Percentiles rank a stretch among this genome's conserved stretches.
phyloP scores from a whole-genome alignment of 2,329 filamentous ascomycete genomes.

The Penicillium fuscoglaucum region DNA sequence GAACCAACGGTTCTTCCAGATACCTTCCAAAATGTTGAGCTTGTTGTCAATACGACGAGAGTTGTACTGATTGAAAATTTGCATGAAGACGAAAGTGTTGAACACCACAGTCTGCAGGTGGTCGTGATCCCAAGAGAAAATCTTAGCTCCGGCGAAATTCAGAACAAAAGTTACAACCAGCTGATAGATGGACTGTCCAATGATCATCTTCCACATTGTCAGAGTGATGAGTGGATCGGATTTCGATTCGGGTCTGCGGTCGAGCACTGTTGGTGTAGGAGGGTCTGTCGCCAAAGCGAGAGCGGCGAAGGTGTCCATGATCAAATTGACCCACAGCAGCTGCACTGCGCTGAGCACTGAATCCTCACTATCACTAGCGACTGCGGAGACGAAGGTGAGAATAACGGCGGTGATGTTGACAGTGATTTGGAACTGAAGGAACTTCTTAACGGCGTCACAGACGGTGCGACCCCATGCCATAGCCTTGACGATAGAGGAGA shows the following conservation, averaged over 20 bases:
- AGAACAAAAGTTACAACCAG: conserved; percentile 44
- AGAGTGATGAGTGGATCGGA: conserved; percentile 47
- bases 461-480: conserved; percentile 78
- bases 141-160: conserved; percentile 48
- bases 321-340: conserved; percentile 68
- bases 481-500: conserved; percentile 81
- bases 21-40: conserved; percentile 48
- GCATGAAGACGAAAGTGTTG: conserved; percentile 51
- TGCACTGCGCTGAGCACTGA: conserved; percentile 67
- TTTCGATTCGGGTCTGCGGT: conserved; percentile 53
- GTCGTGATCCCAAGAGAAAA: conserved; percentile 34
- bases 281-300: conserved; percentile 66
- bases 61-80: conserved; percentile 54
- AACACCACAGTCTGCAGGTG: conserved; percentile 43
- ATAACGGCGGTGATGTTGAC: conserved; percentile 69
- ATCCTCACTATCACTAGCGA: conserved; percentile 55
- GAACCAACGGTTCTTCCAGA: conserved; percentile 47
- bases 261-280: conserved; percentile 57
- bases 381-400: conserved; percentile 64
- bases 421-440: conserved; percentile 56
- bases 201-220: conserved; percentile 51
- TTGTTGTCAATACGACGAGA: conserved; percentile 47
- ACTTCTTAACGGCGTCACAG: conserved; percentile 75
- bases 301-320: conserved; percentile 69
- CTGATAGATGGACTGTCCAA: conserved; percentile 47